phyloP scores from a whole-genome alignment of 768 basidiomycete genomes.

The Mycena alexandri region DNA sequence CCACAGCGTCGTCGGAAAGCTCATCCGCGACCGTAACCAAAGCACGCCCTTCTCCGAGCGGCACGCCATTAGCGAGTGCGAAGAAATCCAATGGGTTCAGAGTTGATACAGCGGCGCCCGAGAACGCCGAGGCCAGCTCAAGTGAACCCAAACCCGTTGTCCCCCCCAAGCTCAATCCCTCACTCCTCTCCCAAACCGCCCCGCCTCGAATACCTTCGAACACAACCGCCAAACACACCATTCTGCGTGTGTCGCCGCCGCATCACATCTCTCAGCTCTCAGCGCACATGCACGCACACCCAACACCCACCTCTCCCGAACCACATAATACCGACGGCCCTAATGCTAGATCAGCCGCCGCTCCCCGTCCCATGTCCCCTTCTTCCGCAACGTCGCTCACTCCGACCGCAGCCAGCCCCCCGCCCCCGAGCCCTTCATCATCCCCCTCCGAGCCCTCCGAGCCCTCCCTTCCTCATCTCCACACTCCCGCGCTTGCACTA shows the following conservation, averaged over 20 bases:
- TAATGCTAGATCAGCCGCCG: conserved; percentile 17
- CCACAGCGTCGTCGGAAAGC: conserved; percentile 48
- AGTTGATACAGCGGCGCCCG: conserved; percentile 29
- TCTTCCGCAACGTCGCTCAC: conserved; percentile 35
- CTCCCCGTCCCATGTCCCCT: conserved; percentile 25
- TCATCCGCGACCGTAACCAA: conserved; percentile 58
- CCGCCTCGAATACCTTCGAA: conserved; percentile 52
- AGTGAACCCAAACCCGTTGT: conserved; percentile 33
- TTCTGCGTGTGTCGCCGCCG: conserved; percentile 52
- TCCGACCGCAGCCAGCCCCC: conserved; percentile 32
- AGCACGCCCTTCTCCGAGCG: conserved; percentile 56
- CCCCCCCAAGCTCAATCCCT: conserved; percentile 54
- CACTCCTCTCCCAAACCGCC: conserved; percentile 76
- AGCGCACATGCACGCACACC: conserved; percentile 53
- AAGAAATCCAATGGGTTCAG: conserved; percentile 36
- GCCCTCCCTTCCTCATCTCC: conserved; percentile 22
- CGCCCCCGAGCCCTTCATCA: conserved; percentile 20
- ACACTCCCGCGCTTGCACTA: conserved; percentile 35
- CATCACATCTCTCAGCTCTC: conserved; percentile 57
- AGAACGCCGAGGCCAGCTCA: conserved; percentile 15
- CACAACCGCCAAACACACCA: conserved; percentile 43
- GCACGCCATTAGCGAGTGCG: conserved; percentile 47
- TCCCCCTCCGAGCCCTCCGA: conserved; percentile 20
- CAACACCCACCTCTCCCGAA: conserved; percentile 45
- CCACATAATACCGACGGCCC: conserved; percentile 39